These are phyloP conservation scores for Zopfochytrium polystomum DNA, from an alignment of 371 early-diverging fungal species.

Conservation along the genomic window DNA sequence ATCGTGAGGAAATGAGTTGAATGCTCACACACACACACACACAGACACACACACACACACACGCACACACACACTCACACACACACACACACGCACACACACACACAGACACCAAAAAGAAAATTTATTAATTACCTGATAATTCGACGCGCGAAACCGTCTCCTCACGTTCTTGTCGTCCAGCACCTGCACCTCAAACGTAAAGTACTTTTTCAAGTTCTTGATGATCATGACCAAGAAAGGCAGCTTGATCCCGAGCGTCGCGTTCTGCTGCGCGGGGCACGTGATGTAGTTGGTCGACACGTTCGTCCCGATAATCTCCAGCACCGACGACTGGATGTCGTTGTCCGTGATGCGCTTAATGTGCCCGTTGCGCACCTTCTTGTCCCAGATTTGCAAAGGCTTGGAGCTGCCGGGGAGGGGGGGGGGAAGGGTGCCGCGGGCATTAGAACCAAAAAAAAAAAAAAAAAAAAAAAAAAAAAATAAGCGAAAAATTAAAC, in stretches of 20 bases:
- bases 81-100: too few species aligned
- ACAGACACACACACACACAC: too few species aligned
- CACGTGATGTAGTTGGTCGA: constrained; percentile 84
- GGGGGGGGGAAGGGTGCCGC: neutral
- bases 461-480: neutral
- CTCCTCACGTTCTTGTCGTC: constrained; percentile 79
- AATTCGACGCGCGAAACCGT: constrained; percentile 87
- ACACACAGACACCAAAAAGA: too few species aligned
- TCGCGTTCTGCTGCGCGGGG: constrained; percentile 67
- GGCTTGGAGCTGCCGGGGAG: constrained; percentile 66
- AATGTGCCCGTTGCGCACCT: constrained; percentile 68
- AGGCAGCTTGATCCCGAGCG: constrained; percentile 89
- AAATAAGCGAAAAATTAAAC: neutral
- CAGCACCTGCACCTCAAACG: constrained; percentile 82
- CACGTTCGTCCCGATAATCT: constrained; percentile 74
- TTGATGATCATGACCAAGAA: constrained; percentile 82
- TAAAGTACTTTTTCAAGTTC: constrained; percentile 83
- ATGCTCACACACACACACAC: too few species aligned
- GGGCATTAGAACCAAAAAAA: too few species aligned
- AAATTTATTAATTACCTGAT: too few species aligned
- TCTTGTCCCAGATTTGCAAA: constrained; percentile 79
- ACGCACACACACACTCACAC: too few species aligned
- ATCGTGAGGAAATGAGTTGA: neutral
- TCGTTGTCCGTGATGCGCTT: constrained; percentile 76
- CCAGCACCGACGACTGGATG: constrained; percentile 77